Evolutionary conservation across 176 grass and related monocot genomes (phyloP).

Genomic region (Bonia amplexicaulis): DNA sequence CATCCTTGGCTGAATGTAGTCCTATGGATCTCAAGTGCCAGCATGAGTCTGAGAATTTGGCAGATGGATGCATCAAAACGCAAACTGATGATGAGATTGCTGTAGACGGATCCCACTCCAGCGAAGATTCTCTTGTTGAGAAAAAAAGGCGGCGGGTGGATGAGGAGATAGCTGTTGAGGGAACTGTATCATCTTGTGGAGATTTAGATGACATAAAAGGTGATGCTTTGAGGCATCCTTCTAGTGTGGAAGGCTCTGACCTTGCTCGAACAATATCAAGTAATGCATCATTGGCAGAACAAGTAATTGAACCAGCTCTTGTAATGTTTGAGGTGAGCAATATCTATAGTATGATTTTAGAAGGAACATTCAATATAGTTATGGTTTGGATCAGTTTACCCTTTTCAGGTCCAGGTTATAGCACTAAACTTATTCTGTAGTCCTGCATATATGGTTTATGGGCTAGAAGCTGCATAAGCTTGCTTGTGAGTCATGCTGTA

Average conservation of each 20-base stretch:
- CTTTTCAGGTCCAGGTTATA: not conserved
- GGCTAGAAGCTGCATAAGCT: not conserved
- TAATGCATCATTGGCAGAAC: conserved; percentile 92
- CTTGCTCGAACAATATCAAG: conserved; percentile 51
- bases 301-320: conserved; percentile 93
- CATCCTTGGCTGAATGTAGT: conserved; percentile 48
- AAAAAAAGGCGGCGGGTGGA: conserved; percentile 74
- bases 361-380: conserved; percentile 9
- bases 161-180: conserved; percentile 60
- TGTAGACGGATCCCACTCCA: conserved; percentile 49
- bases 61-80: conserved; percentile 70
- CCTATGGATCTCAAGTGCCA: conserved; percentile 65
- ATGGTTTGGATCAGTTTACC: not conserved
- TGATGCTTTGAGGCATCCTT: conserved; percentile 44
- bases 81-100: conserved; percentile 77
- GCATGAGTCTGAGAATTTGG: conserved; percentile 52
- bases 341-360: conserved; percentile 9
- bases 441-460: not conserved
- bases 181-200: conserved; percentile 59
- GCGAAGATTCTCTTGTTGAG: conserved; percentile 54
- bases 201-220: conserved; percentile 55
- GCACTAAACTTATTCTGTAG: not conserved
- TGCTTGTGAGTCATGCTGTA: not conserved
- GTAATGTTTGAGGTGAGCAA: conserved; percentile 97
- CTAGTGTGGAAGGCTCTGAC: conserved; percentile 47